A percentile compares a stretch with the other conserved stretches of the same genome.
Evolutionary conservation across 306 rosid genomes (phyloP).

Genomic region (Ziziphus jujuba): DNA sequence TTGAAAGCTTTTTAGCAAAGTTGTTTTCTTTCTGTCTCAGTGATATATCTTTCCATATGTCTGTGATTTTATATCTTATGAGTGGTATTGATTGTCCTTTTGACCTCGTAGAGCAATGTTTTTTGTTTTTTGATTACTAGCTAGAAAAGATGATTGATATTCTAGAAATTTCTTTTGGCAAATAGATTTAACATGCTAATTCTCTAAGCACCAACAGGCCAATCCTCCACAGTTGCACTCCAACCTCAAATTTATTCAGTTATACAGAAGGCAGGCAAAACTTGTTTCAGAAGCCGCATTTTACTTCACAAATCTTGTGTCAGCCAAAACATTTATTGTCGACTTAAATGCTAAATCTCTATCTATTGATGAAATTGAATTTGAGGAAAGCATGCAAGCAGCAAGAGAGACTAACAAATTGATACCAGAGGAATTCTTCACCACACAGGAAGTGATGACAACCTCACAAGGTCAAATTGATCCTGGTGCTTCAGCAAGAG

Average conservation of each 20-base stretch:
- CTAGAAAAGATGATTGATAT: too few relatives aligned
- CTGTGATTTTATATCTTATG: too few relatives aligned
- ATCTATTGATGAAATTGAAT: slow-evolving; percentile 51
- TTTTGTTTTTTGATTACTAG: too few relatives aligned
- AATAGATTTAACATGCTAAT: not conserved
- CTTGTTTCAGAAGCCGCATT: slow-evolving; percentile 56
- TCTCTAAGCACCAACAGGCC: slow-evolving; percentile 39
- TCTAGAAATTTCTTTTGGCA: not conserved
- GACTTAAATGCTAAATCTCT: slow-evolving; percentile 55
- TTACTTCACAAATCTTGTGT: slow-evolving; percentile 58
- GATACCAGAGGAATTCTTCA: slow-evolving; percentile 24
- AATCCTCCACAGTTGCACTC: slow-evolving; percentile 77
- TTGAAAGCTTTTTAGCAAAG: too few relatives aligned
- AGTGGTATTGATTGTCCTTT: too few relatives aligned
- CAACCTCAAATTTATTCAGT: slow-evolving; percentile 62
- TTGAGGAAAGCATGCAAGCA: slow-evolving; percentile 61
- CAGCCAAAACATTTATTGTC: slow-evolving; percentile 54
- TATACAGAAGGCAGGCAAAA: slow-evolving; percentile 63
- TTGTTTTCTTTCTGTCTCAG: too few relatives aligned
- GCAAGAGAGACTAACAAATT: slow-evolving; percentile 37
- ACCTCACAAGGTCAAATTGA: slow-evolving; percentile 27
- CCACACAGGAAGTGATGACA: slow-evolving; percentile 19
- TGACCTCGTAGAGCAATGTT: too few relatives aligned
- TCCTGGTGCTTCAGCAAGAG: slow-evolving; percentile 19
- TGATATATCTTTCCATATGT: too few relatives aligned